A percentile compares a stretch with the other conserved stretches of the same genome.
These are phyloP conservation scores for Debaryomycetaceae sp. DNA, from an alignment of 1,139 yeast species.

Conservation along the genomic window DNA sequence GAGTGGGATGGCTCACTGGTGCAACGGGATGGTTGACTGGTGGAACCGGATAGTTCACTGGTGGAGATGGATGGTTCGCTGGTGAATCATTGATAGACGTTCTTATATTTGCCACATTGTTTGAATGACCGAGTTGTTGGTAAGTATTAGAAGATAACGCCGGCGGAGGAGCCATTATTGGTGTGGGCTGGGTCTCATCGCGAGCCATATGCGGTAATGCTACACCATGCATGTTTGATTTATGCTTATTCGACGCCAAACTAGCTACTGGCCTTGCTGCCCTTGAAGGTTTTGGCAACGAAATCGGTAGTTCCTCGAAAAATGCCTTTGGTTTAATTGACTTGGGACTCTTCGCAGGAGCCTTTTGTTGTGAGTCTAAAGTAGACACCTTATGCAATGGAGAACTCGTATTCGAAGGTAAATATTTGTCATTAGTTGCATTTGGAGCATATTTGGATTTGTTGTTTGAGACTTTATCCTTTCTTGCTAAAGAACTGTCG, in stretches of 20 bases:
- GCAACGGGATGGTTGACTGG: no score
- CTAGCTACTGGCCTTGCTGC: slow-evolving; percentile 32
- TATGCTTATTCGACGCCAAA: slow-evolving; percentile 4
- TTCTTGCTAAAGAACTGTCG: not conserved
- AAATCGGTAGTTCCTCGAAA: slow-evolving; percentile 53
- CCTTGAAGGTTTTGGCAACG: slow-evolving; percentile 22
- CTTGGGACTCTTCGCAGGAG: slow-evolving; percentile 1
- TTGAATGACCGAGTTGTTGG: not conserved
- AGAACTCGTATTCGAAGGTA: not conserved
- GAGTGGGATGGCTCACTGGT: no score
- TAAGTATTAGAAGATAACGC: not conserved
- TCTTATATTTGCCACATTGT: not conserved
- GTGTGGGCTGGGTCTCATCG: not conserved
- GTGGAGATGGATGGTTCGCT: not conserved
- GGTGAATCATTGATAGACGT: slow-evolving; percentile 1
- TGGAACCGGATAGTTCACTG: no score
- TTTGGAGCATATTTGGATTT: slow-evolving; percentile 18
- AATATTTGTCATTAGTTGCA: not conserved
- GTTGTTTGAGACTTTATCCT: not conserved
- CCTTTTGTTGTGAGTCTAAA: not conserved
- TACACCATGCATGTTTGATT: not conserved
- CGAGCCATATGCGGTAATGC: not conserved
- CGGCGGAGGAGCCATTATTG: slow-evolving; percentile 3
- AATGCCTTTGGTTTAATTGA: slow-evolving; percentile 33
- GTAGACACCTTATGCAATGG: not conserved